These are phyloP conservation scores for Pythium dissotocum DNA, from an alignment of 352 stramenopile genomes.

Conservation along the genomic window DNA sequence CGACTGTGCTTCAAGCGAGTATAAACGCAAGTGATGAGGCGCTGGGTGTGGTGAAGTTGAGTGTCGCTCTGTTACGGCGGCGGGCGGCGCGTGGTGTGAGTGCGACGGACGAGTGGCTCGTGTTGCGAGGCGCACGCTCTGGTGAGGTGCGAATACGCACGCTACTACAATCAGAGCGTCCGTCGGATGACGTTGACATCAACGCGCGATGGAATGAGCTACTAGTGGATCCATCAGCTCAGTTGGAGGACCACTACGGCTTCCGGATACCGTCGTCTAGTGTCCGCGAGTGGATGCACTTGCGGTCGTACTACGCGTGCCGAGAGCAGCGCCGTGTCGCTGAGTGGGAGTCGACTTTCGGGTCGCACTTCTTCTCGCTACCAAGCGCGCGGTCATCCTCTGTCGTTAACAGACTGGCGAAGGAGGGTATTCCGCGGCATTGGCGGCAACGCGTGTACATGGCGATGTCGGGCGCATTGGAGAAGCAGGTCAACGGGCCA, in stretches of 20 bases:
- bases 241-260: slow-evolving; percentile 61
- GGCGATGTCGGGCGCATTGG: slow-evolving; percentile 53
- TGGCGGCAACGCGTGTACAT: slow-evolving; percentile 75
- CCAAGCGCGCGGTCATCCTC: slow-evolving; percentile 24
- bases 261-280: slow-evolving; percentile 54
- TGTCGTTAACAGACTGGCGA: slow-evolving; percentile 37
- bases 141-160: slow-evolving; percentile 73
- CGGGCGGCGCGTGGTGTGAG: slow-evolving; percentile 22
- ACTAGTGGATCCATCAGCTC: slow-evolving; percentile 22
- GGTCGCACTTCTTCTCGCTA: slow-evolving; percentile 37
- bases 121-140: slow-evolving; percentile 43
- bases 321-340: slow-evolving; percentile 65
- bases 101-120: slow-evolving; percentile 66
- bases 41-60: slow-evolving; percentile 59
- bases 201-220: slow-evolving; percentile 45
- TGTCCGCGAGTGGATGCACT: slow-evolving; percentile 51
- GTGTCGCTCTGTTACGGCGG: slow-evolving; percentile 38
- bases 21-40: slow-evolving; percentile 37
- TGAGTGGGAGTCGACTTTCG: slow-evolving; percentile 61
- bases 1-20: not conserved
- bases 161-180: slow-evolving; percentile 36
- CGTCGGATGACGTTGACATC: slow-evolving; percentile 8
- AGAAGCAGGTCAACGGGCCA: slow-evolving; percentile 56
- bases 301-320: slow-evolving; percentile 75
- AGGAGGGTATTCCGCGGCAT: slow-evolving; percentile 57